Evolutionary conservation across 208 protist species (phyloP).

Genomic region (Willaertia magna): DNA sequence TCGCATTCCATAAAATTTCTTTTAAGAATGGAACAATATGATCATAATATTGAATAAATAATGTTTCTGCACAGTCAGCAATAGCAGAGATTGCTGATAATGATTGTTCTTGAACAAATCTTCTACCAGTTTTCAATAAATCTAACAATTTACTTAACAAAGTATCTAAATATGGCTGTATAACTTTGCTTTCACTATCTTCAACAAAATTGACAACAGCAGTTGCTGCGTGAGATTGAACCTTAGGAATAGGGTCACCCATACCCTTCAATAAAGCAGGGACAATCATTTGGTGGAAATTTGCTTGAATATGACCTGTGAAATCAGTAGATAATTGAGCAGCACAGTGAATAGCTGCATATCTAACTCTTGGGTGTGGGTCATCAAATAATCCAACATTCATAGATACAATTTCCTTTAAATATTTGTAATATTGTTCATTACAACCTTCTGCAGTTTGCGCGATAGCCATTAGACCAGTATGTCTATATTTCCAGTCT

Average conservation of each 20-base stretch:
- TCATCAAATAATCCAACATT: slow-evolving; percentile 27
- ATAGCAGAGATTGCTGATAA: slow-evolving; percentile 61
- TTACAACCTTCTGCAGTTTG: slow-evolving; percentile 54
- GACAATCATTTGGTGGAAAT: slow-evolving; percentile 15
- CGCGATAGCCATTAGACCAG: slow-evolving; percentile 47
- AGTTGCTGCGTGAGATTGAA: slow-evolving; percentile 42
- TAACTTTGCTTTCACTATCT: slow-evolving; percentile 19
- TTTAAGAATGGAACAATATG: slow-evolving; percentile 59
- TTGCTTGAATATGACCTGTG: slow-evolving; percentile 29
- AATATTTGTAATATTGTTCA: slow-evolving; percentile 29
- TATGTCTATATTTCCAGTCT: slow-evolving; percentile 49
- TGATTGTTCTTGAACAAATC: slow-evolving; percentile 45
- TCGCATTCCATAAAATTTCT: slow-evolving; percentile 33
- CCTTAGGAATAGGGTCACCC: slow-evolving; percentile 30
- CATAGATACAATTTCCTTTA: slow-evolving; percentile 35
- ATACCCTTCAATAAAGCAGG: slow-evolving; percentile 42
- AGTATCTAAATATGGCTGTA: slow-evolving; percentile 29
- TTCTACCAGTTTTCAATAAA: slow-evolving; percentile 24
- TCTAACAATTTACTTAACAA: slow-evolving; percentile 30
- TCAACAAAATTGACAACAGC: slow-evolving; percentile 66
- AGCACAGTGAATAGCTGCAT: slow-evolving; percentile 55
- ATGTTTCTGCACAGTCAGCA: slow-evolving; percentile 37
- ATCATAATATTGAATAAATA: slow-evolving; percentile 55
- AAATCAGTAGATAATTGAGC: slow-evolving; percentile 65
- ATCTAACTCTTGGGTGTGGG: slow-evolving; percentile 52